These are phyloP conservation scores for Tolypocladium tropicale DNA, from an alignment of 2,329 filamentous ascomycete genomes.

Conservation along the genomic window DNA sequence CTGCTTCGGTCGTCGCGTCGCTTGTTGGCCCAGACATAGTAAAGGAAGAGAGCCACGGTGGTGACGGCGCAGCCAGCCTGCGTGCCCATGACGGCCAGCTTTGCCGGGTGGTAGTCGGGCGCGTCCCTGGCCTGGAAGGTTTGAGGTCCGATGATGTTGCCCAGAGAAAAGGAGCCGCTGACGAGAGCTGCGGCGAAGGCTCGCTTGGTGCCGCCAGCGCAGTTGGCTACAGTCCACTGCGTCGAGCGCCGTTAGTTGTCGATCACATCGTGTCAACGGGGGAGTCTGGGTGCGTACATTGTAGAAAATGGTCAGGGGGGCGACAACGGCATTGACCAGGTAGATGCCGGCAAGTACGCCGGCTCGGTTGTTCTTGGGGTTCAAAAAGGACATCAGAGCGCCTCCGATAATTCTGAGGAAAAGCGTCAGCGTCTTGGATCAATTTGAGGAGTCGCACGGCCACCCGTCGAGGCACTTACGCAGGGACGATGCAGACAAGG, in stretches of 20 bases:
- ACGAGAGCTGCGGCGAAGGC: constrained; percentile 38
- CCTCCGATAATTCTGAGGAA: constrained; percentile 32
- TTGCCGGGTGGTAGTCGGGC: constrained; percentile 41
- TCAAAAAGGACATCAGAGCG: constrained; percentile 41
- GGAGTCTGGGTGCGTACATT: constrained; percentile 18
- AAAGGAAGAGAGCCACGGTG: constrained; percentile 34
- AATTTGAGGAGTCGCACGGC: not conserved
- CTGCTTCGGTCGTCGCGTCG: constrained; percentile 17
- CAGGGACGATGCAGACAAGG: constrained; percentile 35
- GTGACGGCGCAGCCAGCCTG: constrained; percentile 30
- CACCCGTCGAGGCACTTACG: constrained; percentile 17
- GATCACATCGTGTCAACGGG: not conserved
- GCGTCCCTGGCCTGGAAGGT: constrained; percentile 43
- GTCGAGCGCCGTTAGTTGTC: not conserved
- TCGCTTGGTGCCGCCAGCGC: constrained; percentile 41
- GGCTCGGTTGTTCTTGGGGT: constrained; percentile 28
- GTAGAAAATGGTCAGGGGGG: constrained; percentile 34
- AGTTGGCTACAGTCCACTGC: constrained; percentile 38
- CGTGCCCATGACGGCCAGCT: constrained; percentile 43
- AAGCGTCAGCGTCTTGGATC: not conserved
- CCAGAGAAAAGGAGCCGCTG: constrained; percentile 39
- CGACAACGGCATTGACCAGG: constrained; percentile 38
- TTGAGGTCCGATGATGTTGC: constrained; percentile 47
- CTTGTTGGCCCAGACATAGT: constrained; percentile 41
- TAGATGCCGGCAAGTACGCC: constrained; percentile 40